These are phyloP conservation scores for Eucommia ulmoides DNA, from an alignment of 257 asterid genomes.

Conservation along the genomic window DNA sequence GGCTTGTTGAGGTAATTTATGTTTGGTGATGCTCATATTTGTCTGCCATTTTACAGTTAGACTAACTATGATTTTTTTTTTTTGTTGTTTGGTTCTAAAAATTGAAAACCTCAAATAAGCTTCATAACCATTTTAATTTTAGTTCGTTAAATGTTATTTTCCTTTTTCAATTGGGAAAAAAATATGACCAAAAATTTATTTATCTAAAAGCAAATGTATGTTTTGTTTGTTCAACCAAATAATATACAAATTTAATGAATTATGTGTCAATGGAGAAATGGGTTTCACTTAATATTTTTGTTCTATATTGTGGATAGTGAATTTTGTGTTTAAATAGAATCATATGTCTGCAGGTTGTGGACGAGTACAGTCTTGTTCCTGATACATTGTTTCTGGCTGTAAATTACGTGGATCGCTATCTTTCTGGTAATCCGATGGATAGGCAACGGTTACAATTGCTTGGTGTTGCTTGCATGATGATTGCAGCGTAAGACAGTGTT, in stretches of 20 bases:
- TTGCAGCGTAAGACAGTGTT: conserved; percentile 68
- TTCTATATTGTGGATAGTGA: neutral
- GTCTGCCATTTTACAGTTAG: neutral
- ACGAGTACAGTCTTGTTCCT: conserved; percentile 87
- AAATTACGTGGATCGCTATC: conserved; percentile 90
- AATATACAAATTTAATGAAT: no score
- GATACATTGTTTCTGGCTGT: conserved; percentile 82
- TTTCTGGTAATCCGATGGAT: conserved; percentile 81
- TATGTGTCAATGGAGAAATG: no score
- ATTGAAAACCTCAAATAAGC: no score
- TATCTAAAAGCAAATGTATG: no score
- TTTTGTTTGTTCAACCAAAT: no score
- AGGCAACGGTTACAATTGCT: conserved; percentile 77
- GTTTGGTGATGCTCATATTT: neutral
- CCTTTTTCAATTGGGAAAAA: neutral
- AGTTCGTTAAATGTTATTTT: neutral
- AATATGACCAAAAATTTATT: neutral
- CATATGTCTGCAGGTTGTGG: conserved; percentile 47
- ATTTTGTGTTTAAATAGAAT: conserved; percentile 5
- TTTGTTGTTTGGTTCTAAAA: neutral
- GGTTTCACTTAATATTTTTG: neutral
- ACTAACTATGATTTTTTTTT: neutral
- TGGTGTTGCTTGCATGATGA: conserved; percentile 97
- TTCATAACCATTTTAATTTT: no score
- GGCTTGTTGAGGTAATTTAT: conserved; percentile 78